phyloP scores from a whole-genome alignment of 148 eudicot genomes.

The Rhododendron kiyosumense region DNA sequence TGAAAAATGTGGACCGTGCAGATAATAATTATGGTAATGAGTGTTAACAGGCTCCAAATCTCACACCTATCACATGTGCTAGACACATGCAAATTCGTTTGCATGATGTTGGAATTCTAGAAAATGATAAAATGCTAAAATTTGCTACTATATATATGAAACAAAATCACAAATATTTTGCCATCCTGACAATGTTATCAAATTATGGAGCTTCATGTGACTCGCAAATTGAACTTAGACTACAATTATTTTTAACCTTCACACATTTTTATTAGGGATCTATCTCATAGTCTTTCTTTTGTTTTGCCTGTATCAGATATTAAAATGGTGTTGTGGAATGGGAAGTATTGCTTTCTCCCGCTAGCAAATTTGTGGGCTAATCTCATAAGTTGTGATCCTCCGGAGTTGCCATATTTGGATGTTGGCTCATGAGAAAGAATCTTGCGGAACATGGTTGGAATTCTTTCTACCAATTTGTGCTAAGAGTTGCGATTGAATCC shows the following conservation, averaged over 20 bases:
- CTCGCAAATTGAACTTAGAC: neutral
- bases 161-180: neutral
- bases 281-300: neutral
- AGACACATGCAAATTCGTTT: no score
- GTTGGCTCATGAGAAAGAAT: slow-evolving; percentile 21
- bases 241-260: neutral
- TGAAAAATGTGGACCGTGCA: neutral
- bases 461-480: neutral
- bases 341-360: slow-evolving; percentile 42
- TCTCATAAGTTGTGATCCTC: slow-evolving; percentile 54
- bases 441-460: neutral
- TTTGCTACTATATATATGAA: slow-evolving; percentile 4
- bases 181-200: neutral
- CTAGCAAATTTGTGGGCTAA: slow-evolving; percentile 84
- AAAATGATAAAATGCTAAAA: neutral
- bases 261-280: neutral
- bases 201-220: neutral
- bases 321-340: slow-evolving; percentile 56
- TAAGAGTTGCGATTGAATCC: neutral
- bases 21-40: neutral
- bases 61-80: no score
- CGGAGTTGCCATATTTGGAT: slow-evolving; percentile 45
- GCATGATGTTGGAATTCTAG: no score
- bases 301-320: slow-evolving; percentile 31
- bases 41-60: neutral